Evolutionary conservation across 495 filamentous ascomycete species (phyloP), one percentile per base, ranked within the genome.

Genomic region (Aspergillus saccharolyticus): DNA sequence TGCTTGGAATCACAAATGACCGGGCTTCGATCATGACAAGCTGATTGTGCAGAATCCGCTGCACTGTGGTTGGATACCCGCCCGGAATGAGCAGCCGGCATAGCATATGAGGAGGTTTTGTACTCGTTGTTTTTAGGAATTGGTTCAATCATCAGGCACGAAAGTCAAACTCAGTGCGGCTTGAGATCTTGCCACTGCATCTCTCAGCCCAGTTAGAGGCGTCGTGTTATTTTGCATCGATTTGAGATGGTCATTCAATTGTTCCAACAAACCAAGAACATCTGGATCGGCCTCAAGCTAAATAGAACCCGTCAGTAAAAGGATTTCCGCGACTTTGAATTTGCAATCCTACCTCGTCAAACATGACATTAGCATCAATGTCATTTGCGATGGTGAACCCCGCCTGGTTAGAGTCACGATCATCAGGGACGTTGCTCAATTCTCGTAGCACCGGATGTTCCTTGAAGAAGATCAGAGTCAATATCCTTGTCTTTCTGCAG

Each of bases 151-250:
- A 42, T 72, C 70, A 0, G 71, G 56, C 55, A 66, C 54, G 0
- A 65, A 60, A 42, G 70, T 61, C n/a, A 77, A 55, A 55, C 76
- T 76, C 57, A 86, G 67, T n/a, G 79, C 76, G 33, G 73, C 76
- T 57, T 78, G 76, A 19, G 79, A 77, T 44, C 71, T 65, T 47
- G 67, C 65, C 51, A 85, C 76, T 12, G 81, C 80, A 43, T 81
- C 78, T 14, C 68, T 62, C 44, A 86, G 71, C 3, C 77, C 83
- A 8, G 70, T 54, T 14, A 85, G 70, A 25, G 80, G 78, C n/a
- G 69, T 72, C 2, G 73, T 69, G 58, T 85, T 85, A 48, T 66
- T 76, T 53, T 80, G 74, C 72, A 87, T 78, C 25, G 77, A 83
- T 58, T 79, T 76, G 21, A 86, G 69, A 66, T 85, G 83, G 44